Percentiles rank a stretch among this genome's conserved stretches.
These are phyloP conservation scores for Ophiocordyceps camponoti-rufipedis DNA, from an alignment of 2,329 filamentous ascomycete genomes.

Conservation along the genomic window DNA sequence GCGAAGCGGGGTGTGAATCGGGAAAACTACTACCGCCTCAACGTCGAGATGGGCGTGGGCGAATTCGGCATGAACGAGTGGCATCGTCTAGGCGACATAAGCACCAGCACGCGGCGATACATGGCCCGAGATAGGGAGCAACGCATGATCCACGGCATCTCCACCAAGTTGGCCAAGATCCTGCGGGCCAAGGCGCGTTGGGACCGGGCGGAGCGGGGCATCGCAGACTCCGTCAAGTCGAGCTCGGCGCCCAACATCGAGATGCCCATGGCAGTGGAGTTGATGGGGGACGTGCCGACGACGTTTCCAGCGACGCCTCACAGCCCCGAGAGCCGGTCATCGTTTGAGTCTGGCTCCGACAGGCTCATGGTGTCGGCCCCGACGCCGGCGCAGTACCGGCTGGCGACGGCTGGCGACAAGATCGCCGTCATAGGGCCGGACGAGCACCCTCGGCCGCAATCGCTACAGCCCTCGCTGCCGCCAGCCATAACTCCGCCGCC, in stretches of 20 bases:
- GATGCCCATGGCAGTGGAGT: slow-evolving; percentile 34
- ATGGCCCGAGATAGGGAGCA: slow-evolving; percentile 57
- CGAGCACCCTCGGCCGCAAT: slow-evolving; percentile 28
- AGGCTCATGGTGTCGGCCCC: slow-evolving; percentile 37
- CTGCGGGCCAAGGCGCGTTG: slow-evolving; percentile 55
- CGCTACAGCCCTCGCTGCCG: slow-evolving; percentile 14
- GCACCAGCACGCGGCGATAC: slow-evolving; percentile 76
- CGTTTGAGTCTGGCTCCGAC: slow-evolving; percentile 39
- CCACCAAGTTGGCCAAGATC: slow-evolving; percentile 70
- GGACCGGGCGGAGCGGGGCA: slow-evolving; percentile 26
- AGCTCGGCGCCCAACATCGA: slow-evolving; percentile 13
- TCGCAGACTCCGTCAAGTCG: slow-evolving; percentile 25
- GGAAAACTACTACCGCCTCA: slow-evolving; percentile 91
- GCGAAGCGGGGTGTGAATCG: slow-evolving; percentile 60
- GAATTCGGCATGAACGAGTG: slow-evolving; percentile 99
- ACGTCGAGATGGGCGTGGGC: slow-evolving; percentile 87
- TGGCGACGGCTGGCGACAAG: slow-evolving; percentile 44
- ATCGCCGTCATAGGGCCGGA: slow-evolving; percentile 45
- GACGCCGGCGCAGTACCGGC: slow-evolving; percentile 39
- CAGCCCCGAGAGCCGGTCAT: slow-evolving; percentile 25
- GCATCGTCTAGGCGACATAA: slow-evolving; percentile 86
- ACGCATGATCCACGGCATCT: slow-evolving; percentile 55
- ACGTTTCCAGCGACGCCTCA: slow-evolving; percentile 17
- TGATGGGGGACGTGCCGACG: slow-evolving; percentile 35
- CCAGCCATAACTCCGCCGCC: slow-evolving; percentile 43